phyloP scores from a whole-genome alignment of 106 monocot genomes.

The Xerophyta viscosa region DNA sequence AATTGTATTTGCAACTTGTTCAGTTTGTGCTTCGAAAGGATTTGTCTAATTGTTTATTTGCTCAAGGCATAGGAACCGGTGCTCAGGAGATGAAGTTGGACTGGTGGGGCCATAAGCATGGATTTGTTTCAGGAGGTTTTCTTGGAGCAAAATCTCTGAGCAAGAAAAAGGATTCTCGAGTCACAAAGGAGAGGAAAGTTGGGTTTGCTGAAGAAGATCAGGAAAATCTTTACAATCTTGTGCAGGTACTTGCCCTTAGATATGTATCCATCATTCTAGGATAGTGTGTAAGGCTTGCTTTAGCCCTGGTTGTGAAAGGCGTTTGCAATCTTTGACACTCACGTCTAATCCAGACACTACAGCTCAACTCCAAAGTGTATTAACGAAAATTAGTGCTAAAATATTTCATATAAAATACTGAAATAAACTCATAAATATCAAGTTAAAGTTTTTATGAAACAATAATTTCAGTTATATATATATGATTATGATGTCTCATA shows the following conservation, averaged over 20 bases:
- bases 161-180: constrained; percentile 35
- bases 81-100: constrained; percentile 15
- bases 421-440: no score
- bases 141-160: constrained; percentile 43
- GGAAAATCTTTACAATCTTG: constrained; percentile 95
- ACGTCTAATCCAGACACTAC: no score
- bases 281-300: no score
- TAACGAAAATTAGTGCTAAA: neutral
- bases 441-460: no score
- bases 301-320: no score
- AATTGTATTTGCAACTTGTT: no score
- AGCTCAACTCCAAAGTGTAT: neutral
- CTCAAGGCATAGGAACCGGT: neutral
- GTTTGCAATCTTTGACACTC: no score
- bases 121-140: constrained; percentile 84
- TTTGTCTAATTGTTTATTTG: neutral
- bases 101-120: constrained; percentile 93
- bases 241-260: constrained; percentile 48
- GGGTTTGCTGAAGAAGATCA: constrained; percentile 90
- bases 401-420: no score
- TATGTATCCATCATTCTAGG: neutral
- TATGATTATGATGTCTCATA: no score
- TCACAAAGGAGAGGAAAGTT: constrained; percentile 17
- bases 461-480: no score
- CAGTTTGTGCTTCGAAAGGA: no score